These are phyloP conservation scores for Raphanus raphanistrum DNA, from an alignment of 345 rosid species.

Conservation along the genomic window DNA sequence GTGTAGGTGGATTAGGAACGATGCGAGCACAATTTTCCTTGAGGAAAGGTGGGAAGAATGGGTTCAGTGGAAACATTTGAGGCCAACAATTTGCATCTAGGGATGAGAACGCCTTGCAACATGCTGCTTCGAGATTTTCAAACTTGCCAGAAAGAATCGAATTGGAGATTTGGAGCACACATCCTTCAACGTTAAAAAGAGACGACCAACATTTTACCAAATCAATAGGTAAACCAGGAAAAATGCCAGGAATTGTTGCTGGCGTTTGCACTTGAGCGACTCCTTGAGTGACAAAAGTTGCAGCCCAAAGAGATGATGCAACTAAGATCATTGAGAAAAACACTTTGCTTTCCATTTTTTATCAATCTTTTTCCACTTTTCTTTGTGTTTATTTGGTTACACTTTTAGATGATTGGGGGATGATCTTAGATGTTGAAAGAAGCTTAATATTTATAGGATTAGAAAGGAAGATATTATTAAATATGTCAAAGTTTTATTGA, in stretches of 20 bases:
- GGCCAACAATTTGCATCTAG: neutral
- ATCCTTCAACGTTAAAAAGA: neutral
- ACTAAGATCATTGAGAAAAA: neutral
- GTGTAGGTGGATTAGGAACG: neutral
- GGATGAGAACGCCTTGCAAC: neutral
- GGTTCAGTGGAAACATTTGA: constrained; percentile 5
- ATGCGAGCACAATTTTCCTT: neutral
- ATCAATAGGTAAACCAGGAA: neutral
- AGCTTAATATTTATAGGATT: neutral
- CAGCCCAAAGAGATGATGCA: neutral
- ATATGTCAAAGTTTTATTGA: neutral
- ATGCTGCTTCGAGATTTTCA: neutral
- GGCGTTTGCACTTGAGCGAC: neutral
- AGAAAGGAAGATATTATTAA: neutral
- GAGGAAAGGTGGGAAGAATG: neutral
- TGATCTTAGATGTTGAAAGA: neutral
- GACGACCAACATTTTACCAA: neutral
- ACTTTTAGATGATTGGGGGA: neutral
- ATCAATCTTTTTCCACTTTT: neutral
- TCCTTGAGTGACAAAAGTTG: neutral
- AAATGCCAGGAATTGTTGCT: neutral
- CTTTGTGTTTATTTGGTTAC: neutral
- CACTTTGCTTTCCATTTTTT: neutral
- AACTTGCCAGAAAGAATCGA: neutral
- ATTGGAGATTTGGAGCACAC: neutral